Evolutionary conservation across 1,284 basidiomycete species (phyloP).

Genomic region (Trichosporon ovoides): DNA sequence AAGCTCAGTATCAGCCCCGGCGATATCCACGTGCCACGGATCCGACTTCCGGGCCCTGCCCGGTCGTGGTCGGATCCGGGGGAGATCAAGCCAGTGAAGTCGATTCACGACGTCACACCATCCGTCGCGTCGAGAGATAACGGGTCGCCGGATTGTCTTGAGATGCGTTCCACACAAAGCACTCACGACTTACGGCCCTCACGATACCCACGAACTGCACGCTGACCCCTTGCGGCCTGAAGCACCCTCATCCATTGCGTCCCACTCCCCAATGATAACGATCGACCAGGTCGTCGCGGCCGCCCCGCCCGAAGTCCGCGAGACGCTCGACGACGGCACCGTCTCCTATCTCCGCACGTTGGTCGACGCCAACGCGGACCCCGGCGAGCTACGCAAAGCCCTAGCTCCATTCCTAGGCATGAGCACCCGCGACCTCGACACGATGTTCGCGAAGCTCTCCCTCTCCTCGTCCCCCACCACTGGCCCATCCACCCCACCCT

Average conservation of each 20-base stretch:
- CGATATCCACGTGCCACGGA: no score
- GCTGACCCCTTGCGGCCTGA: no score
- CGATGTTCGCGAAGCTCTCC: constrained; percentile 11
- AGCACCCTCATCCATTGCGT: background rate
- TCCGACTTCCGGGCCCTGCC: no score
- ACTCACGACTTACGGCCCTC: no score
- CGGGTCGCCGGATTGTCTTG: no score
- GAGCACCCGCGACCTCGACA: constrained; percentile 9
- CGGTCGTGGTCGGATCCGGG: no score
- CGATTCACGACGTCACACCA: no score
- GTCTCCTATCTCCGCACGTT: constrained; percentile 9
- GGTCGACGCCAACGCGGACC: constrained; percentile 6
- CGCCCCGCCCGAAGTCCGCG: constrained; percentile 14
- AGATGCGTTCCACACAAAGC: no score
- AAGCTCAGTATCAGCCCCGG: no score
- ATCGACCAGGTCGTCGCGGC: constrained; percentile 14
- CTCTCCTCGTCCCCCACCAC: background rate
- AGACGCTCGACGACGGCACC: constrained; percentile 17
- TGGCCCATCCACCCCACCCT: background rate
- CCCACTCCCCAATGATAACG: constrained; percentile 7
- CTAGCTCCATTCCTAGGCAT: constrained; percentile 19
- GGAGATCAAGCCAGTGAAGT: no score
- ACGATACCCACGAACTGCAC: no score
- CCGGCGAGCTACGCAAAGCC: constrained; percentile 7
- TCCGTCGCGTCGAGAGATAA: no score